Evolutionary conservation across 306 rosid genomes (phyloP).

Genomic region (Prinsepia uniflora): DNA sequence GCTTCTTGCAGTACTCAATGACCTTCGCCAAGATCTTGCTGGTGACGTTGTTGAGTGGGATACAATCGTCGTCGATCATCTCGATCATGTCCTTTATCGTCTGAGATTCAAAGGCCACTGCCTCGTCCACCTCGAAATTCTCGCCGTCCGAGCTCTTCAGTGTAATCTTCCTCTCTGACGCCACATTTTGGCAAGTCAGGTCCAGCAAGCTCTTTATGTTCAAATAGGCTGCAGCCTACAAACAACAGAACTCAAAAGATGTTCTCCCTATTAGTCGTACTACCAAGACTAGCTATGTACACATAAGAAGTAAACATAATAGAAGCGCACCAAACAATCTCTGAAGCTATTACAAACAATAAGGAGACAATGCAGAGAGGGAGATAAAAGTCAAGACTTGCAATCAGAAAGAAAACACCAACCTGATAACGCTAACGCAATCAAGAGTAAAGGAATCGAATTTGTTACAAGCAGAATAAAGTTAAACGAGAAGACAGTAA

Average conservation of each 20-base stretch:
- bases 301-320: background rate
- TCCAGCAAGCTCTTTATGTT: slow-evolving; percentile 62
- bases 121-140: slow-evolving; percentile 59
- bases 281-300: background rate
- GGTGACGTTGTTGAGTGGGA: slow-evolving; percentile 56
- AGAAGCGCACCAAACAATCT: background rate
- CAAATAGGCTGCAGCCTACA: slow-evolving; percentile 55
- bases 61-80: slow-evolving; percentile 37
- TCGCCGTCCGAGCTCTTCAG: slow-evolving; percentile 59
- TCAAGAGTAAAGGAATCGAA: background rate
- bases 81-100: slow-evolving; percentile 58
- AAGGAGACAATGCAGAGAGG: no score
- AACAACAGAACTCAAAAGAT: background rate
- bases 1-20: slow-evolving; percentile 60
- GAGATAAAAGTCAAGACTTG: background rate
- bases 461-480: background rate
- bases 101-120: slow-evolving; percentile 54
- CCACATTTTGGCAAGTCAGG: slow-evolving; percentile 61
- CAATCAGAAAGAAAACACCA: background rate
- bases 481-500: background rate
- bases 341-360: no score
- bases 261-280: background rate
- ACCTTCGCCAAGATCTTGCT: slow-evolving; percentile 61
- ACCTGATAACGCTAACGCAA: background rate
- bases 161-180: slow-evolving; percentile 50